phyloP scores from a whole-genome alignment of 306 rosid species.

The Delonix regia region DNA sequence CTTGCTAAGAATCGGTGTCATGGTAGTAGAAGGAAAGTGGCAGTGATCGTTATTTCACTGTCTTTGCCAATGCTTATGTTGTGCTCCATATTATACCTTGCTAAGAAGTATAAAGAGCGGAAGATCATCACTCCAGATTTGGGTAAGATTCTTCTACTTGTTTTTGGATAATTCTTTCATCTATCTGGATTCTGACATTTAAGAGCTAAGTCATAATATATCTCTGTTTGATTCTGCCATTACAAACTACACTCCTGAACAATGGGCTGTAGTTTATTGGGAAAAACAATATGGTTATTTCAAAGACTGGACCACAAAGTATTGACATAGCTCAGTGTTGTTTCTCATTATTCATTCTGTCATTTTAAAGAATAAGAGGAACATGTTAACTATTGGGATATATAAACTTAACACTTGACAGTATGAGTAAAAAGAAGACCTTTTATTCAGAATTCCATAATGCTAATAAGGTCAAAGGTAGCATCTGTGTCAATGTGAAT shows the following conservation, averaged over 20 bases:
- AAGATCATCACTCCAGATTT: neutral
- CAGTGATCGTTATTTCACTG: conserved; percentile 18
- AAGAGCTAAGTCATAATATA: neutral
- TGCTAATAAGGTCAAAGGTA: neutral
- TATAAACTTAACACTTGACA: neutral
- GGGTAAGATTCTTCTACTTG: conserved; percentile 14
- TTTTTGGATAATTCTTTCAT: neutral
- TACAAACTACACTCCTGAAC: too few relatives aligned
- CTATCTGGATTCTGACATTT: neutral
- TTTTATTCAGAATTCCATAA: neutral
- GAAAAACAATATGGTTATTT: neutral
- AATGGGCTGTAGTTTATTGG: neutral
- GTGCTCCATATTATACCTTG: conserved; percentile 33
- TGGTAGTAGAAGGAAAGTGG: conserved; percentile 10
- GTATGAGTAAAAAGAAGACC: neutral
- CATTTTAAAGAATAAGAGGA: neutral
- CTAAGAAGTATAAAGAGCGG: neutral
- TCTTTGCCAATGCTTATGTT: conserved; percentile 23
- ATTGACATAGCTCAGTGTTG: too few relatives aligned
- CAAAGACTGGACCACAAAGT: neutral
- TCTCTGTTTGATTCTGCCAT: neutral
- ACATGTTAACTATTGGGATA: neutral
- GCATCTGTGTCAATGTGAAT: neutral
- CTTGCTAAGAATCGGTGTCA: too few relatives aligned
- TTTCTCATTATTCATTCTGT: neutral